Percentiles rank a stretch among this genome's conserved stretches.
Conservation (phyloP, 2,329 filamentous ascomycete species). For the Chrysoporthe puriensis region DNA sequence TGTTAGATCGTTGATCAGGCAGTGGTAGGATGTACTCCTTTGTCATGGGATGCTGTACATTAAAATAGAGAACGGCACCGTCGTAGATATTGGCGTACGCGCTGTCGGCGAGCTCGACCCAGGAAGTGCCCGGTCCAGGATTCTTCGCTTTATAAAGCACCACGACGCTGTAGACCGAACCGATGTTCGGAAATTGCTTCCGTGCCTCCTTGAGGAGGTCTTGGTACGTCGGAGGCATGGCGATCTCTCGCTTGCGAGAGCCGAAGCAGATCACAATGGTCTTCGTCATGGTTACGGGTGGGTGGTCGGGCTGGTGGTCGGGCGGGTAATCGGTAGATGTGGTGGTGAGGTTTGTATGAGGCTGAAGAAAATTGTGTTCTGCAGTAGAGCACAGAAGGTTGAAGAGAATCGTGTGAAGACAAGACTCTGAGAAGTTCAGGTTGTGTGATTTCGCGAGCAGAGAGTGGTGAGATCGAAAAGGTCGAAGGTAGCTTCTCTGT, state of each 20-base stretch:
- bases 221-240: constrained; percentile 8
- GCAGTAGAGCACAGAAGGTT: not conserved
- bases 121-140: not conserved
- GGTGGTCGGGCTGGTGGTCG: not conserved
- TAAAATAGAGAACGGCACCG: constrained; percentile 11
- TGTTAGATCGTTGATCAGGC: constrained; percentile 16
- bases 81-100: constrained; percentile 12
- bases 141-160: not conserved
- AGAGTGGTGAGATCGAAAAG: no score
- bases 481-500: no score
- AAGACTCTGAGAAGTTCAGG: no score
- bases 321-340: not conserved
- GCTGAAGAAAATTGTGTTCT: not conserved
- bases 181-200: not conserved
- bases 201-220: constrained; percentile 1
- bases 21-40: constrained; percentile 24
- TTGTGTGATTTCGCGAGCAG: no score
- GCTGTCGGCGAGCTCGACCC: constrained; percentile 16
- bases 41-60: constrained; percentile 24
- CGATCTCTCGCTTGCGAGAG: constrained; percentile 1
- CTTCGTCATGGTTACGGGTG: constrained; percentile 3
- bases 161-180: not conserved
- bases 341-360: not conserved
- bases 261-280: constrained; percentile 9
- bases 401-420: no score